Percentiles rank a stretch among this genome's conserved stretches.
phyloP scores from a whole-genome alignment of 148 eudicot species.

The Drosera capensis region DNA sequence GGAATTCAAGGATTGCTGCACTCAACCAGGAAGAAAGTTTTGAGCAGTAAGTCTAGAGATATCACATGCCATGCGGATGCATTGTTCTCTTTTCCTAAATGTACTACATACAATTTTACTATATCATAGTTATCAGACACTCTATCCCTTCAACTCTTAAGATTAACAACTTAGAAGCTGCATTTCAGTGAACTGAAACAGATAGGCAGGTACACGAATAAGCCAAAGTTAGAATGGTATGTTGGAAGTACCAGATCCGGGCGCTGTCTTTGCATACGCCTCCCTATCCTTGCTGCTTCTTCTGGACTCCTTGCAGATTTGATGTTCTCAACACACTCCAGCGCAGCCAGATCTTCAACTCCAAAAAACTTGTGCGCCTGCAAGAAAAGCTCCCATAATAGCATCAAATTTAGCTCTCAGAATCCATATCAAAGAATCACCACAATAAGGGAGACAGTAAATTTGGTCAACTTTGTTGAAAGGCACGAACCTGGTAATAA shows the following conservation, averaged over 20 bases:
- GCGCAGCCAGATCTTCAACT: conserved; percentile 49
- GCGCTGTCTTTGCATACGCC: conserved; percentile 59
- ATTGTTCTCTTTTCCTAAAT: too few species aligned
- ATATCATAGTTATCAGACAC: too few species aligned
- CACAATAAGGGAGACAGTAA: background rate
- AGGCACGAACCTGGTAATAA: conserved; percentile 66
- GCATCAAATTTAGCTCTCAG: background rate
- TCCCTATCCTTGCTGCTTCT: conserved; percentile 92
- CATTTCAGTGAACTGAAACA: background rate
- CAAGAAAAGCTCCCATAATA: conserved; percentile 2
- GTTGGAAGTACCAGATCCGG: conserved; percentile 74
- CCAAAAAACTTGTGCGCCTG: conserved; percentile 89
- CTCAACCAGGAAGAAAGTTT: too few species aligned
- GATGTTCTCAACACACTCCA: conserved; percentile 46
- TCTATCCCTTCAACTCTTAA: too few species aligned
- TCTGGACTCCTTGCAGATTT: conserved; percentile 79
- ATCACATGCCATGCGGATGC: too few species aligned
- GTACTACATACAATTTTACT: too few species aligned
- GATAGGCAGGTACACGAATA: background rate
- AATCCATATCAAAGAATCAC: background rate
- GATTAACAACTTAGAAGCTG: background rate
- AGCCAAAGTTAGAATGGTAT: background rate
- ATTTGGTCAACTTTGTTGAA: background rate
- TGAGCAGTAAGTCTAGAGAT: too few species aligned
- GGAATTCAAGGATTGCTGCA: too few species aligned